Base-by-base conservation (phyloP, 2,329 filamentous ascomycete genomes). In the Xylariaceae sp. region DNA sequence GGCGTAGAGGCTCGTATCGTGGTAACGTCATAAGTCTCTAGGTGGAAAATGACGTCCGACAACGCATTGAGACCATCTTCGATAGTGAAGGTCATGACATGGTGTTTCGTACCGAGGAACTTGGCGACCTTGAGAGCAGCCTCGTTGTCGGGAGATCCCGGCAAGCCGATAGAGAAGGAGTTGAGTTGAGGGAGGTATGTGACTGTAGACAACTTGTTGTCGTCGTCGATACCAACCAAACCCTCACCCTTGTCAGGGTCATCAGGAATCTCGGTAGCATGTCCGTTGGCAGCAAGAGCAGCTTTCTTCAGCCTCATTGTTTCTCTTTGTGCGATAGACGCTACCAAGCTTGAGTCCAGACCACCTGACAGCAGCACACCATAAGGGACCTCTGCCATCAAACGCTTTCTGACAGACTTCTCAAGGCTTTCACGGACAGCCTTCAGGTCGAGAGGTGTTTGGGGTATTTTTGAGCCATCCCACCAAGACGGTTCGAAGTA, bases 361-460 rank as follows among this genome's bases (percentile, higher is more conserved):
- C 93, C 93, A 60, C 93, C 93, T 39, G 93, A 98, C 37, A 98
- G 76, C 44, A 98, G 72, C 17, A 98, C 93, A 67, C 93, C 93
- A 64, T 96, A 98, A 13, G 93, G 93, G 28, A 98, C 93, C 69
- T 98, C 93, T 17, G 93, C 93, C 93, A 98, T 98, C 64, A 98
- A 76, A 53, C 93, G 85, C 74, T 98, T 98, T 61, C 91, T 82
- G 43, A 98, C 93, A 9, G 93, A 83, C 67, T 83, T 87, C 75
- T 97, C 93, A 46, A 98, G 76, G 1, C 85, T 83, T 61, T 85
- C 78, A 52, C 93, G 81, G 54, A 98, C 77, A 39, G 80, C 64
- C 73, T 86, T 94, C 64, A 89, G 82, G 69, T 97, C 87, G 45
- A 95, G 71, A 0, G 91, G 89, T 15, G 76, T 84, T 39, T 83